A percentile compares a stretch with the other conserved stretches of the same genome.
These are phyloP conservation scores for Gliomastix tumulicola DNA, from an alignment of 2,329 filamentous ascomycete species.

Conservation along the genomic window DNA sequence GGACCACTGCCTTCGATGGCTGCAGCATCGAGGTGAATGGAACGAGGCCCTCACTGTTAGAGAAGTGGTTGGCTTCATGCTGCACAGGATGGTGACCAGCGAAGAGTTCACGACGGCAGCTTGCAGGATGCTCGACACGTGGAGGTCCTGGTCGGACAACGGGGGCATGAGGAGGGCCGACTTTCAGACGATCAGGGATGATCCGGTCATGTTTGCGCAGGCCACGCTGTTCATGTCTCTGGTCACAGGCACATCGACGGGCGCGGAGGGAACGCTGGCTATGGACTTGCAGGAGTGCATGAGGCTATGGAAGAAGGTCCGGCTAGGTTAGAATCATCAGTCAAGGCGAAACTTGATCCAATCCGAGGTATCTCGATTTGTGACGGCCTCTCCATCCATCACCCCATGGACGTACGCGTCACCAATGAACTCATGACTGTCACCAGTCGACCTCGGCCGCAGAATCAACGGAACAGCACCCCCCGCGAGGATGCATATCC, in stretches of 20 bases:
- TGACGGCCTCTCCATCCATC: not conserved
- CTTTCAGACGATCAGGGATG: slow-evolving; percentile 27
- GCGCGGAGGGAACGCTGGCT: slow-evolving; percentile 37
- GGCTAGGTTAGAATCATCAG: slow-evolving; percentile 31
- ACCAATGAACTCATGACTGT: not conserved
- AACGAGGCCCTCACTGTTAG: slow-evolving; percentile 20
- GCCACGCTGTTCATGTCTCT: slow-evolving; percentile 40
- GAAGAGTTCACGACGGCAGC: slow-evolving; percentile 31
- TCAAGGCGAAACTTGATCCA: too few species aligned
- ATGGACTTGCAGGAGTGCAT: slow-evolving; percentile 49
- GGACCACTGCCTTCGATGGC: slow-evolving; percentile 35
- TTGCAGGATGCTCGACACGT: slow-evolving; percentile 38
- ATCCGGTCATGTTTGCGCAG: slow-evolving; percentile 34
- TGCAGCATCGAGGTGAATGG: slow-evolving; percentile 22
- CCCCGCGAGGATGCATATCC: not conserved
- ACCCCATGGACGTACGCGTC: not conserved
- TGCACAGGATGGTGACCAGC: slow-evolving; percentile 47
- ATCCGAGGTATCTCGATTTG: too few species aligned
- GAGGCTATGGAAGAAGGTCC: slow-evolving; percentile 43
- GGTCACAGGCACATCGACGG: slow-evolving; percentile 36
- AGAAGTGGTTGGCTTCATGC: slow-evolving; percentile 34
- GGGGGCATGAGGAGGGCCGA: slow-evolving; percentile 45
- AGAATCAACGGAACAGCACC: not conserved
- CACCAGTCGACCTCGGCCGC: not conserved
- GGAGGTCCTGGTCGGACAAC: slow-evolving; percentile 48